phyloP scores from a whole-genome alignment of 306 rosid genomes.

The Castanospermum australe region DNA sequence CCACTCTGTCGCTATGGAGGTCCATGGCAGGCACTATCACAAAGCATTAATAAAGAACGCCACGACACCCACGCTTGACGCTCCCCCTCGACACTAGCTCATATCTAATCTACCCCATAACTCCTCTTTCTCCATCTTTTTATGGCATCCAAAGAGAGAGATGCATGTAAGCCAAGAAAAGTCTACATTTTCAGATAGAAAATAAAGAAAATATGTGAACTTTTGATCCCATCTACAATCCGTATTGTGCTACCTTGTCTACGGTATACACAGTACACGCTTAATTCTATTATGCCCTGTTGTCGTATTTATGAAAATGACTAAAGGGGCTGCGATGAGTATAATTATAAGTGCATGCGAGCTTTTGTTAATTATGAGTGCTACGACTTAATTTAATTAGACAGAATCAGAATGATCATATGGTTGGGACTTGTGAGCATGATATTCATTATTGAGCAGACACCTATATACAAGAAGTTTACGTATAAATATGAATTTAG shows the following conservation, averaged over 20 bases:
- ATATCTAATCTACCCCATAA: background rate
- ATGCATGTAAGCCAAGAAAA: conserved; percentile 2
- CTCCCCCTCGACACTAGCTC: conserved; percentile 67
- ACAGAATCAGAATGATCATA: conserved; percentile 26
- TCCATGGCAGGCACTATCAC: conserved; percentile 57
- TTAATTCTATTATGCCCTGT: background rate
- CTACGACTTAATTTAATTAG: background rate
- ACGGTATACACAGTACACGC: background rate
- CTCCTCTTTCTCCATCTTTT: conserved; percentile 49
- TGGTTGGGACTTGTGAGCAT: conserved; percentile 49
- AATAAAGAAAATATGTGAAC: background rate
- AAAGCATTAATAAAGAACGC: conserved; percentile 41
- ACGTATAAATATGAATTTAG: conserved; percentile 12
- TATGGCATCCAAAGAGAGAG: conserved; percentile 68
- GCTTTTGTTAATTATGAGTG: background rate
- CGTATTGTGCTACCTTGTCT: background rate
- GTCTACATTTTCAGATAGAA: conserved; percentile 7
- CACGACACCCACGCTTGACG: conserved; percentile 52
- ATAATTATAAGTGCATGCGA: conserved; percentile 20
- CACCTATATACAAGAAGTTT: background rate
- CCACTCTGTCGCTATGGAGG: conserved; percentile 56
- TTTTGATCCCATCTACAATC: background rate
- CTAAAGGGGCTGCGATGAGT: background rate
- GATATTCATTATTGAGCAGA: conserved; percentile 32
- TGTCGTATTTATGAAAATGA: background rate